These are phyloP conservation scores for Caloboletus inedulis DNA, from an alignment of 1,284 basidiomycete species.

Conservation along the genomic window DNA sequence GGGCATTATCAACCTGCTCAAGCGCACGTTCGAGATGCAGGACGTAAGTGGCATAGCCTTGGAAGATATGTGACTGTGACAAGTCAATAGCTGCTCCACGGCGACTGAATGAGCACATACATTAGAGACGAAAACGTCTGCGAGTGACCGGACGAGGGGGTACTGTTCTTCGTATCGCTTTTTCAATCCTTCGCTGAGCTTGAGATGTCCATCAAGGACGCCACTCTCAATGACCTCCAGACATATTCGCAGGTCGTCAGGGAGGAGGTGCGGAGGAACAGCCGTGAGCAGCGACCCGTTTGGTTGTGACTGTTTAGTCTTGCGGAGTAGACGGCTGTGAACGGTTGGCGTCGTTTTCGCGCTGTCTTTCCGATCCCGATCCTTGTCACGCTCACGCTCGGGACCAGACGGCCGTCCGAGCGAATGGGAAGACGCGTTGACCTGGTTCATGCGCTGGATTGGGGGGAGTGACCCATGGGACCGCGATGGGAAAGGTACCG, in stretches of 20 bases:
- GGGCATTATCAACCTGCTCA: slow-evolving; percentile 79
- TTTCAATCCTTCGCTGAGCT: slow-evolving; percentile 75
- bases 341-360: slow-evolving; percentile 40
- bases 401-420: slow-evolving; percentile 60
- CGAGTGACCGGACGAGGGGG: slow-evolving; percentile 85
- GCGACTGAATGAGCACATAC: slow-evolving; percentile 48
- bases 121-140: slow-evolving; percentile 90
- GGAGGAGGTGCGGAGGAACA: slow-evolving; percentile 71
- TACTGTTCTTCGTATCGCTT: slow-evolving; percentile 92
- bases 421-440: slow-evolving; percentile 63
- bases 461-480: slow-evolving; percentile 81
- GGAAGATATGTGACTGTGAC: slow-evolving; percentile 81
- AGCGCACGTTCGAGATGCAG: slow-evolving; percentile 88
- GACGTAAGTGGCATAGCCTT: slow-evolving; percentile 90
- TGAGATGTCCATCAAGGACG: slow-evolving; percentile 83
- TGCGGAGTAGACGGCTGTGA: slow-evolving; percentile 56
- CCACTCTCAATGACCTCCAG: slow-evolving; percentile 81
- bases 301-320: slow-evolving; percentile 66
- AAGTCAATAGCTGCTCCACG: slow-evolving; percentile 13
- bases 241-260: slow-evolving; percentile 82
- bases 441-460: slow-evolving; percentile 47
- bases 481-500: slow-evolving; percentile 71
- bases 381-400: slow-evolving; percentile 50
- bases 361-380: slow-evolving; percentile 51
- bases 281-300: slow-evolving; percentile 49